Evolutionary conservation across 208 protist species (phyloP).

Genomic region (Trypanosoma caninum): DNA sequence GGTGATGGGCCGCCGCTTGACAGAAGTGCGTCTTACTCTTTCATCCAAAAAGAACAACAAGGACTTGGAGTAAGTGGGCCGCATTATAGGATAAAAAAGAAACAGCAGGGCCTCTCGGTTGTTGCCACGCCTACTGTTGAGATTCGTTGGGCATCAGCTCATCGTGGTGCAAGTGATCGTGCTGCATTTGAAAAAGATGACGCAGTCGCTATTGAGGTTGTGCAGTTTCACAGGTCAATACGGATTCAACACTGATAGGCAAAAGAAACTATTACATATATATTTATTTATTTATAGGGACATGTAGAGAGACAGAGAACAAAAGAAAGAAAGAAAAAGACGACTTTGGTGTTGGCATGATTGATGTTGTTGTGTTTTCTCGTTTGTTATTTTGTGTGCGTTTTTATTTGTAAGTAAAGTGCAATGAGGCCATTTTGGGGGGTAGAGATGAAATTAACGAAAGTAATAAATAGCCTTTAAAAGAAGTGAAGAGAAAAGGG

Average conservation of each 20-base stretch:
- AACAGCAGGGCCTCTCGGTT: not conserved
- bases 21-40: not conserved
- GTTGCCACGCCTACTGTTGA: constrained; percentile 55
- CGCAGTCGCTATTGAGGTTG: constrained; percentile 61
- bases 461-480: no score
- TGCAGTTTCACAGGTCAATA: constrained; percentile 63
- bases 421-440: no score
- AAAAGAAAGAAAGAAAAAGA: constrained; percentile 5
- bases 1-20: constrained; percentile 3
- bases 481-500: no score
- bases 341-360: not conserved
- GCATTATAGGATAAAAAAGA: not conserved
- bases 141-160: constrained; percentile 48
- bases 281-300: not conserved
- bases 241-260: constrained; percentile 20
- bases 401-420: constrained; percentile 10
- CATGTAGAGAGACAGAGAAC: constrained; percentile 2
- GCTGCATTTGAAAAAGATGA: not conserved
- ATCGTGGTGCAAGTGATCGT: not conserved
- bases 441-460: no score
- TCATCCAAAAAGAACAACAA: not conserved
- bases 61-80: not conserved
- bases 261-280: not conserved
- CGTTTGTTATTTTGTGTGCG: not conserved
- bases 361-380: not conserved